phyloP scores from a whole-genome alignment of 2,329 filamentous ascomycete species.

The Claviceps africana region DNA sequence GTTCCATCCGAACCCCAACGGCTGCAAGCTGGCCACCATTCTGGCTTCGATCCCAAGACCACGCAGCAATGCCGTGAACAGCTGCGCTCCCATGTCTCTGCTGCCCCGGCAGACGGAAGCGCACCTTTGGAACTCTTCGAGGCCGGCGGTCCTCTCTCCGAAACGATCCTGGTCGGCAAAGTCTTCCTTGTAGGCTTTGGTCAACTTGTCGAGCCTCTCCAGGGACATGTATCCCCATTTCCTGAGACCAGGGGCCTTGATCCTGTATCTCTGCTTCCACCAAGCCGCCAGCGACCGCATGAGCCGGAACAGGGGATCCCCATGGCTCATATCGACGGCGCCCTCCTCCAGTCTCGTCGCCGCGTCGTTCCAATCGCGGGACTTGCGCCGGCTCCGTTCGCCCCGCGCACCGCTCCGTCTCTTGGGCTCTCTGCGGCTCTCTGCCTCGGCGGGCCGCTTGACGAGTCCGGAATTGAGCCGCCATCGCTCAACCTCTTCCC shows the following conservation, averaged over 20 bases:
- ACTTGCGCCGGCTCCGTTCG: slow-evolving; percentile 17
- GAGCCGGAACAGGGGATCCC: slow-evolving; percentile 66
- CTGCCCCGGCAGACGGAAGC: slow-evolving; percentile 66
- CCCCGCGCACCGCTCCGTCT: slow-evolving; percentile 17
- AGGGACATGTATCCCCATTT: slow-evolving; percentile 80
- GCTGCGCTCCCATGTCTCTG: slow-evolving; percentile 72
- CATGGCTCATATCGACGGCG: slow-evolving; percentile 62
- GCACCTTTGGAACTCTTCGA: slow-evolving; percentile 53
- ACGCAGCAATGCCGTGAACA: slow-evolving; percentile 76
- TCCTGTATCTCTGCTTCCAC: slow-evolving; percentile 74
- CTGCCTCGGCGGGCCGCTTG: slow-evolving; percentile 18
- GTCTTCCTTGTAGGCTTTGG: slow-evolving; percentile 53
- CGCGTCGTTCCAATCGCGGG: slow-evolving; percentile 54
- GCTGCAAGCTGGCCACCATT: slow-evolving; percentile 73
- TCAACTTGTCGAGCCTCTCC: slow-evolving; percentile 58
- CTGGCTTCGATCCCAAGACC: slow-evolving; percentile 70
- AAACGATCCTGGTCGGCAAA: slow-evolving; percentile 48
- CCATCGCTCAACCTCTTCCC: slow-evolving; percentile 62
- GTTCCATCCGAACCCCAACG: slow-evolving; percentile 80
- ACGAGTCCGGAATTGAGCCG: slow-evolving; percentile 51
- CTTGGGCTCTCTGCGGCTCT: slow-evolving; percentile 12
- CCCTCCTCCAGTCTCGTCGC: slow-evolving; percentile 58
- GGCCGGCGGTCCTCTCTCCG: slow-evolving; percentile 58
- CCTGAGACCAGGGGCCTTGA: slow-evolving; percentile 66
- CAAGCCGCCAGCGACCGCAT: slow-evolving; percentile 65